Conservation (phyloP, 169 alveolate species). For the Plasmodium yoelii region DNA sequence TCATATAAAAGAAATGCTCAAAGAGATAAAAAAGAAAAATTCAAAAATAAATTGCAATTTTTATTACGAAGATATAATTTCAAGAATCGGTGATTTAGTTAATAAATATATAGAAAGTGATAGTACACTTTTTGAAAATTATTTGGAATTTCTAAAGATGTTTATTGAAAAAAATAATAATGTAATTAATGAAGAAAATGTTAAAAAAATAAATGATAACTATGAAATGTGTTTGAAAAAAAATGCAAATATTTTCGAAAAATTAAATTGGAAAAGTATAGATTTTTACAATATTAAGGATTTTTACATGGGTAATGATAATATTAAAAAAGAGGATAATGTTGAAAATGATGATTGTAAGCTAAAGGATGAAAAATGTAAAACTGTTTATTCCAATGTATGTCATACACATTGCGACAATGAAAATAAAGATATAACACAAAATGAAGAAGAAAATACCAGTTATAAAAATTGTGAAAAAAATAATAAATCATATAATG, state of each 20-base stretch:
- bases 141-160: slow-evolving; percentile 40
- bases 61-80: slow-evolving; percentile 24
- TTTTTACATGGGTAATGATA: slow-evolving; percentile 5
- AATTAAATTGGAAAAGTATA: slow-evolving; percentile 35
- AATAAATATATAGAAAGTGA: slow-evolving; percentile 66
- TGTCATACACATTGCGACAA: not conserved
- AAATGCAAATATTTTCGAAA: slow-evolving; percentile 46
- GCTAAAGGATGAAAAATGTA: no score
- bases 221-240: slow-evolving; percentile 21
- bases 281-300: slow-evolving; percentile 45
- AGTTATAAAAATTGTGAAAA: not conserved
- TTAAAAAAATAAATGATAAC: slow-evolving; percentile 27
- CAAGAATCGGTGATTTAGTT: slow-evolving; percentile 3
- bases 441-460: not conserved
- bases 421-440: slow-evolving; percentile 1
- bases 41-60: not conserved
- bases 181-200: slow-evolving; percentile 20
- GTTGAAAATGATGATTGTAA: no score
- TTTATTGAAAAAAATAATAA: slow-evolving; percentile 54
- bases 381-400: not conserved
- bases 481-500: not conserved
- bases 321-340: no score
- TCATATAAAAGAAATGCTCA: slow-evolving; percentile 45
- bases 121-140: slow-evolving; percentile 52
- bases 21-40: slow-evolving; percentile 34